Percentiles rank a stretch among this genome's conserved stretches.
Conservation (phyloP, 2,329 filamentous ascomycete species). For the Diaporthe citriasiana region DNA sequence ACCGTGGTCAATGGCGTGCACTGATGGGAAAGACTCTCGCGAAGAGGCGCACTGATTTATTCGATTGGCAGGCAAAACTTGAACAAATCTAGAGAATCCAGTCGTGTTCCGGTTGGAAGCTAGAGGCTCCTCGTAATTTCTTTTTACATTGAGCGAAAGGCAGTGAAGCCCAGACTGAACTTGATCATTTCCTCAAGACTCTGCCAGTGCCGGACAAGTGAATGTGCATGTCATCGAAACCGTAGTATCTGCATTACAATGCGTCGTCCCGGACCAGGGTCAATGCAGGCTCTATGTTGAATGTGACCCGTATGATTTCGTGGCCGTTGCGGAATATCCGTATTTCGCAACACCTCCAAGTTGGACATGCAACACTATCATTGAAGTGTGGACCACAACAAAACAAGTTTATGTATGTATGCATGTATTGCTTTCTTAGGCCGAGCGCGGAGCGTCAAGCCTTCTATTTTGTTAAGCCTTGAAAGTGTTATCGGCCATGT, state of each 20-base stretch:
- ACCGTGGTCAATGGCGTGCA: neutral
- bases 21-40: neutral
- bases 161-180: neutral
- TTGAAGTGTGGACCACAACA: neutral
- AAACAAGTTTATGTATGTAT: neutral
- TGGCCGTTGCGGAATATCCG: neutral
- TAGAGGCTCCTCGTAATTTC: neutral
- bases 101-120: neutral
- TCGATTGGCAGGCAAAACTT: too few relatives aligned
- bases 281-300: neutral
- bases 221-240: neutral
- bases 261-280: neutral
- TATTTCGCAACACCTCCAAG: neutral
- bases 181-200: neutral
- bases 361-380: neutral
- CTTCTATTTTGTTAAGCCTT: neutral
- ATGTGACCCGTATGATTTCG: neutral
- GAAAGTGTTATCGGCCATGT: conserved; percentile 9
- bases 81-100: neutral
- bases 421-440: too few relatives aligned
- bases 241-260: too few relatives aligned
- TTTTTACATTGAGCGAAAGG: neutral
- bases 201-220: too few relatives aligned
- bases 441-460: fast-evolving
- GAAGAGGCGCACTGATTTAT: too few relatives aligned